Conservation (phyloP, 129 eudicot genomes). For the Escallonia herrerae region DNA sequence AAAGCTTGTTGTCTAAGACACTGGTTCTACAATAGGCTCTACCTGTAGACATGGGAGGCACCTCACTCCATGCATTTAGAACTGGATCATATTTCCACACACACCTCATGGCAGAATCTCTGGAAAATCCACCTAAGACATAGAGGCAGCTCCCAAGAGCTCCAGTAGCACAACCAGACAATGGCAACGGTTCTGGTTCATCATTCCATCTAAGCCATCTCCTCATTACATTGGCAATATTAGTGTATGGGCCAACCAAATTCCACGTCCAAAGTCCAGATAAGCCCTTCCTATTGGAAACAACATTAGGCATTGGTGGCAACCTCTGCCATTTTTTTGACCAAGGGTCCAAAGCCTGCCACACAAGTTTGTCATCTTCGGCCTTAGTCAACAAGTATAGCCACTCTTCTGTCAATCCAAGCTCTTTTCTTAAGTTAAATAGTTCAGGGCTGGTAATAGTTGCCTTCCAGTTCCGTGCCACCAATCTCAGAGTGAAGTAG, state of each 20-base stretch:
- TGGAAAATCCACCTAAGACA: conserved; percentile 1
- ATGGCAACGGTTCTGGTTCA: background rate
- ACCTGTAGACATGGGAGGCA: background rate
- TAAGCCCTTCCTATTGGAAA: background rate
- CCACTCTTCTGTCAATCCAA: background rate
- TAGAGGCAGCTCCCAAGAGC: background rate
- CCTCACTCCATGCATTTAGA: background rate
- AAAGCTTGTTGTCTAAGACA: conserved; percentile 1
- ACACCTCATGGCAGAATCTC: background rate
- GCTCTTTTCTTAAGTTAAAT: background rate
- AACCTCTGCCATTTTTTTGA: conserved; percentile 1
- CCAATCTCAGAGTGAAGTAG: background rate
- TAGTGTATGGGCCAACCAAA: background rate
- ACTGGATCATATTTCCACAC: background rate
- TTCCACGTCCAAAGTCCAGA: conserved; percentile 1
- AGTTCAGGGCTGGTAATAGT: background rate
- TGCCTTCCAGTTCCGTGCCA: background rate
- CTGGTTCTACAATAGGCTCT: conserved; percentile 1
- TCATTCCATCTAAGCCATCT: background rate
- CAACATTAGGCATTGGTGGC: conserved; percentile 4
- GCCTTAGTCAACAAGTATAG: conserved; percentile 1
- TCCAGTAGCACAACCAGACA: conserved; percentile 1
- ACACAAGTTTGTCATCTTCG: background rate
- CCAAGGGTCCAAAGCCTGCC: background rate
- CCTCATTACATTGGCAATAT: conserved; percentile 1